phyloP scores from a whole-genome alignment of 805 yeast species.

The Brettanomyces bruxellensis region DNA sequence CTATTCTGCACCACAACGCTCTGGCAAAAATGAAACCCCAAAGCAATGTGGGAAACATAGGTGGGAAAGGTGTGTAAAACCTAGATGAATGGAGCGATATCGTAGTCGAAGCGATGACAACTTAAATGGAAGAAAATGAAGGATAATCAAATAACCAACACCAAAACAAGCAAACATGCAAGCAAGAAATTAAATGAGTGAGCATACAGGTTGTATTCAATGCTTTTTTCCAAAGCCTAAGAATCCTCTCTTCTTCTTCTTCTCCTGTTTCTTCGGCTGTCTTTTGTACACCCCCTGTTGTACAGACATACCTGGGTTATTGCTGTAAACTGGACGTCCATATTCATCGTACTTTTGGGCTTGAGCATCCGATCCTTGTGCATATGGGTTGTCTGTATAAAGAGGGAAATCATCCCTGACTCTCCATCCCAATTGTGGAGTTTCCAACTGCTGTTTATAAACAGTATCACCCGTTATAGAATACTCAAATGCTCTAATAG shows the following conservation, averaged over 20 bases:
- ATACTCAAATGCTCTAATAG: constrained; percentile 88
- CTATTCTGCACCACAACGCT: too few relatives aligned
- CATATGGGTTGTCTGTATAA: constrained; percentile 34
- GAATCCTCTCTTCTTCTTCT: constrained; percentile 67
- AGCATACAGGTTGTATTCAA: background rate
- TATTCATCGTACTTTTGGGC: constrained; percentile 20
- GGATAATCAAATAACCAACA: background rate
- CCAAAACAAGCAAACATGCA: background rate
- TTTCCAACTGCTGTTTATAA: constrained; percentile 75
- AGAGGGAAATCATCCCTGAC: constrained; percentile 71
- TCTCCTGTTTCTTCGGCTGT: constrained; percentile 35
- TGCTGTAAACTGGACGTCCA: constrained; percentile 27
- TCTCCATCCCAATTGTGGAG: constrained; percentile 74
- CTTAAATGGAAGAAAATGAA: background rate
- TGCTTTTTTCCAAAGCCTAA: constrained; percentile 52
- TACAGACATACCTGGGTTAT: constrained; percentile 3
- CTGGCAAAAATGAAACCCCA: too few relatives aligned
- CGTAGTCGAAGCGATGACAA: background rate
- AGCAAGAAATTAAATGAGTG: background rate
- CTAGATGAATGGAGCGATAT: too few relatives aligned
- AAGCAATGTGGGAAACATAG: background rate
- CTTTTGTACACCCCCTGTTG: constrained; percentile 38
- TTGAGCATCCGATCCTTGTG: constrained; percentile 2
- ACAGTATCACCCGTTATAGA: constrained; percentile 83
- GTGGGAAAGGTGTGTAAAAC: background rate